Percentiles rank a stretch among this genome's conserved stretches.
These are phyloP conservation scores for Cercophora scortea DNA, from an alignment of 495 filamentous ascomycete genomes.

Conservation along the genomic window DNA sequence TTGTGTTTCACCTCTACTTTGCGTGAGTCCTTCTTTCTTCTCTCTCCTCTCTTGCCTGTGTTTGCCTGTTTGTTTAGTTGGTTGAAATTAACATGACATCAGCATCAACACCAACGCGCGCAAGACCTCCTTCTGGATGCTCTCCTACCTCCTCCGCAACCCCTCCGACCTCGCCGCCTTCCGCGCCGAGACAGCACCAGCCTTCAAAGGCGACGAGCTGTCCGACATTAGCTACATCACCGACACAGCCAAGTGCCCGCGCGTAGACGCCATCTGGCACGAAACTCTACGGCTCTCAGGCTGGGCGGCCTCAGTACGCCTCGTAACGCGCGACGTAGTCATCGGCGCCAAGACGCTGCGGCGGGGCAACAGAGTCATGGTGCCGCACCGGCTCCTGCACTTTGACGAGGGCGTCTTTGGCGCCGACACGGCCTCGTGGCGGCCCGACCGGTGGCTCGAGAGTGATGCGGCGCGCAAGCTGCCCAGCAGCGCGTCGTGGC, in stretches of 20 bases:
- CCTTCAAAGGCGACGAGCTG: constrained; percentile 4
- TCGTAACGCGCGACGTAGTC: constrained; percentile 12
- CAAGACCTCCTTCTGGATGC: constrained; percentile 14
- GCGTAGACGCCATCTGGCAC: constrained; percentile 13
- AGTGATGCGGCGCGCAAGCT: constrained; percentile 3
- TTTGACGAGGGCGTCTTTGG: constrained; percentile 20
- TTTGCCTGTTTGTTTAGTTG: no score
- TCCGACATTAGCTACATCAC: constrained; percentile 7
- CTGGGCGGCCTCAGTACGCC: constrained; percentile 14
- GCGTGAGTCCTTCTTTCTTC: not conserved
- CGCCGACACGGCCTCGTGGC: constrained; percentile 2
- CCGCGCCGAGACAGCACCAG: constrained; percentile 8
- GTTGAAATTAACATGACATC: not conserved
- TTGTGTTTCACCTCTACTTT: constrained; percentile 9
- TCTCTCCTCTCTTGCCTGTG: no score
- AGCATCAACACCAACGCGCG: constrained; percentile 13
- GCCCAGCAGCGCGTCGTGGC: constrained; percentile 12
- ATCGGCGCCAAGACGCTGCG: constrained; percentile 16
- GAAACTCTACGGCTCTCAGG: constrained; percentile 14
- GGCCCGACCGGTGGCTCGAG: constrained; percentile 18
- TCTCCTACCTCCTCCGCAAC: constrained; percentile 9
- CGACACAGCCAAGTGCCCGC: constrained; percentile 6
- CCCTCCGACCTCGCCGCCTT: constrained; percentile 4
- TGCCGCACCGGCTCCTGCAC: constrained; percentile 25
- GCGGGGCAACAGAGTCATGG: constrained; percentile 19